phyloP scores from a whole-genome alignment of 139 green algal genomes.

The Klebsormidium nitens region DNA sequence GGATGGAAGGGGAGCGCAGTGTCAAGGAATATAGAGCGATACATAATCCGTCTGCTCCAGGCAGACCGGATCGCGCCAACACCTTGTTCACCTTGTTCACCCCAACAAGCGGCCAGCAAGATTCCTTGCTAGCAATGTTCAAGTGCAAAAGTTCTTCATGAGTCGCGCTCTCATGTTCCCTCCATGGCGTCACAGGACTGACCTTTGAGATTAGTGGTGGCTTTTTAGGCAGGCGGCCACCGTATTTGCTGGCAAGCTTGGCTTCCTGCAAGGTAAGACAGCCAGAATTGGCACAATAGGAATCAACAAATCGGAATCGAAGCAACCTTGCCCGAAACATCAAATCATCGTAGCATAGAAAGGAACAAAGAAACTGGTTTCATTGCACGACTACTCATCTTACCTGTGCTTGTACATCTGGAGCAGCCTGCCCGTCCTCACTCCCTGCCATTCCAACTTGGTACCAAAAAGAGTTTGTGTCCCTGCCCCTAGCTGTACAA shows the following conservation, averaged over 20 bases:
- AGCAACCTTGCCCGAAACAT: too few species aligned
- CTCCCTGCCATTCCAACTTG: neutral
- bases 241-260: slow-evolving; percentile 7
- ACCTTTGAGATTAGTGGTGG: slow-evolving; percentile 13
- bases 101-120: neutral
- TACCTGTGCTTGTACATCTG: neutral
- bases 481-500: too few species aligned
- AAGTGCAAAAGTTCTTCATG: neutral
- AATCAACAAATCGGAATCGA: neutral
- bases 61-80: too few species aligned
- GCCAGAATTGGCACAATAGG: neutral
- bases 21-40: too few species aligned
- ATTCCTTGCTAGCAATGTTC: neutral
- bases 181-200: neutral
- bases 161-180: neutral
- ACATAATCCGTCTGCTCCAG: too few species aligned
- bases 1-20: too few species aligned
- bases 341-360: neutral
- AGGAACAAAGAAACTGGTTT: neutral
- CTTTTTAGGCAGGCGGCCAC: slow-evolving; percentile 11
- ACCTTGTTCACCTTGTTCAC: too few species aligned
- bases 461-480: too few species aligned
- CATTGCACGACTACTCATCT: neutral
- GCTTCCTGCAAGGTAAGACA: slow-evolving; percentile 1
- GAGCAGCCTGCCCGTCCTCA: neutral